Evolutionary conservation across 164 flowering plant species (phyloP), one percentile per base, ranked within the genome.

Genomic region (Vitis amurensis): DNA sequence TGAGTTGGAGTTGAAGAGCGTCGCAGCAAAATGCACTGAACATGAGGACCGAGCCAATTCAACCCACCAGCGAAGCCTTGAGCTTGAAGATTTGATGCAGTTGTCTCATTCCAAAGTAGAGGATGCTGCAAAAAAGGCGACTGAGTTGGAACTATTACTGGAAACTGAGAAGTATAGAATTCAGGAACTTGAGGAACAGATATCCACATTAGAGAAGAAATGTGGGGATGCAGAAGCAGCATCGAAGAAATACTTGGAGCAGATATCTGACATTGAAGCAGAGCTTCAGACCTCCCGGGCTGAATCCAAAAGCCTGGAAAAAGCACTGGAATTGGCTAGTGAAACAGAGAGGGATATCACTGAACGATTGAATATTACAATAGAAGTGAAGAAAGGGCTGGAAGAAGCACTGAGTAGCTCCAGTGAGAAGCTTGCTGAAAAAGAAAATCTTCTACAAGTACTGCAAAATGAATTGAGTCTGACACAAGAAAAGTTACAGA

Each of bases 161-260:
- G 89, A 88, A 76, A 66, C 91, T 14, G 87, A 91, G 72, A 88
- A 88, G 59, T 70, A 80, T 78, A 87, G 86, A 74, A 81, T 85
- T 50, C 87, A 82, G 70, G 97, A 94, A 75, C 91, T 92, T 51
- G 95, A 94, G 71, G 95, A 86, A 58, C 91, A 89, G 73, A 75
- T 87, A 73, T 76, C 68, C 56, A 30, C 77, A 23, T 70, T 89
- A 65, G 92, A 88, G 59, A 79, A 80, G 68, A 92, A 86, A 72
- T 83, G 72, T 58, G 69, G 57, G 58, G 83, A 84, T 63, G 80
- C 85, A 37, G 94, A 86, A 68, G 83, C 84, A 73, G 93, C 83
- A 62, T 79, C 85, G 13, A 77, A 74, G 80, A 78, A 75, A 27
- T 61, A 74, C 55, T 76, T 79, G 8, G 78, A 61, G 55, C 87